phyloP scores from a whole-genome alignment of 768 basidiomycete genomes.

The Calocera cornea region DNA sequence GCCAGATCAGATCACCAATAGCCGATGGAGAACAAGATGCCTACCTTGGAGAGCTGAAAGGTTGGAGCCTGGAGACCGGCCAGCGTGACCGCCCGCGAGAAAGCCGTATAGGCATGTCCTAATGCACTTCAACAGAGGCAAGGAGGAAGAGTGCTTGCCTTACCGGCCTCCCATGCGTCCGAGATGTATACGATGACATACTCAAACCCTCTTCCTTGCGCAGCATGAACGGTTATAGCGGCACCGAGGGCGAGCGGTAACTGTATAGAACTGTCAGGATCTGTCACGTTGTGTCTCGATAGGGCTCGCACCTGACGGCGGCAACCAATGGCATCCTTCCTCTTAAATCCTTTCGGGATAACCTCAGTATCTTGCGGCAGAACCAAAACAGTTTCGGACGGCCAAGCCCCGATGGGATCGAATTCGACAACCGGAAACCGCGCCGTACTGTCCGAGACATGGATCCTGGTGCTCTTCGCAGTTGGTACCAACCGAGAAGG shows the following conservation, averaged over 20 bases:
- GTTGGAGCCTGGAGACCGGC: no score
- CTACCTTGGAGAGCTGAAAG: no score
- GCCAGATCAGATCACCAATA: no score
- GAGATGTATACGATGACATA: not conserved
- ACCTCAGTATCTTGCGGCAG: not conserved
- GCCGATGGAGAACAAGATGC: no score
- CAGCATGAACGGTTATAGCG: not conserved
- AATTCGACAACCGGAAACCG: not conserved
- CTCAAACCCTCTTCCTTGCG: not conserved
- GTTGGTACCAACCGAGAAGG: not conserved
- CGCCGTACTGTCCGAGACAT: not conserved
- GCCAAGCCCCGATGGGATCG: not conserved
- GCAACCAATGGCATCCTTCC: not conserved
- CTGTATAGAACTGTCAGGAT: not conserved
- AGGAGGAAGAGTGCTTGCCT: no score
- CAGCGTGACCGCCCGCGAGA: no score
- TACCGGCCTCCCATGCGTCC: not conserved
- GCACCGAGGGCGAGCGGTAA: not conserved
- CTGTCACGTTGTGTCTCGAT: not conserved
- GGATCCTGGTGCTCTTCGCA: not conserved
- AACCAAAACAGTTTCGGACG: not conserved
- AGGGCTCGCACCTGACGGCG: not conserved
- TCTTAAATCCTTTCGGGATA: not conserved
- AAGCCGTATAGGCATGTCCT: no score
- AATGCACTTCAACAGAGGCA: no score